Conservation (phyloP, 2,329 filamentous ascomycete species). For the Botrytis paeoniae region DNA sequence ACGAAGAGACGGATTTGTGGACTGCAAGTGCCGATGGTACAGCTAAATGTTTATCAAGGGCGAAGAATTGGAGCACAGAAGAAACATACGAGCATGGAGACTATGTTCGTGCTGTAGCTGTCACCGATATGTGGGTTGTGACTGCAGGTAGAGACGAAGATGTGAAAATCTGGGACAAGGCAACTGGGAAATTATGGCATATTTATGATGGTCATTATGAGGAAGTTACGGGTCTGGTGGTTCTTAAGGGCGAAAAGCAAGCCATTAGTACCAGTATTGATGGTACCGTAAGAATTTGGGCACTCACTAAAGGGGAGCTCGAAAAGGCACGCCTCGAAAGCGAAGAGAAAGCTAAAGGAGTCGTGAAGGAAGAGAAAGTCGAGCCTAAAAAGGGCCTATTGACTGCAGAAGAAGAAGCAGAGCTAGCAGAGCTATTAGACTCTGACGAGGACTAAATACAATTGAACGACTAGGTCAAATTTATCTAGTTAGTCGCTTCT, state of each 20-base stretch:
- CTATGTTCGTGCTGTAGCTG: slow-evolving; percentile 80
- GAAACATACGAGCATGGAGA: slow-evolving; percentile 77
- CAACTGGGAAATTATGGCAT: slow-evolving; percentile 70
- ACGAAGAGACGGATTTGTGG: slow-evolving; percentile 70
- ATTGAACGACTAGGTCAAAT: background rate
- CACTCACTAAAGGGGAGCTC: slow-evolving; percentile 60
- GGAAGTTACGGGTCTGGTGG: slow-evolving; percentile 78
- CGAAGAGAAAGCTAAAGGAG: slow-evolving; percentile 46
- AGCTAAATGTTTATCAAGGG: slow-evolving; percentile 72
- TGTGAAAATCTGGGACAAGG: slow-evolving; percentile 81
- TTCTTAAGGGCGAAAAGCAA: slow-evolving; percentile 52
- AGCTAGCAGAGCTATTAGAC: slow-evolving; percentile 87
- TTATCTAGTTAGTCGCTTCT: background rate
- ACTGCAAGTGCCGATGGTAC: slow-evolving; percentile 91
- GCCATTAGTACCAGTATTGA: slow-evolving; percentile 87
- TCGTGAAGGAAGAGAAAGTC: slow-evolving; percentile 42
- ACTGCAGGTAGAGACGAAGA: slow-evolving; percentile 91
- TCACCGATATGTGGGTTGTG: slow-evolving; percentile 73
- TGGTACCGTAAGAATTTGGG: slow-evolving; percentile 82
- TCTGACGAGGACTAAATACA: slow-evolving; percentile 53
- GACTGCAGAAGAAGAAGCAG: slow-evolving; percentile 88
- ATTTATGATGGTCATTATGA: slow-evolving; percentile 83
- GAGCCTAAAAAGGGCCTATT: slow-evolving; percentile 54
- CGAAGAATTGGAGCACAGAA: slow-evolving; percentile 66
- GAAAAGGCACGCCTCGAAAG: slow-evolving; percentile 53